Evolutionary conservation across 495 filamentous ascomycete species (phyloP).

Genomic region (Rostrohypoxylon terebratum): DNA sequence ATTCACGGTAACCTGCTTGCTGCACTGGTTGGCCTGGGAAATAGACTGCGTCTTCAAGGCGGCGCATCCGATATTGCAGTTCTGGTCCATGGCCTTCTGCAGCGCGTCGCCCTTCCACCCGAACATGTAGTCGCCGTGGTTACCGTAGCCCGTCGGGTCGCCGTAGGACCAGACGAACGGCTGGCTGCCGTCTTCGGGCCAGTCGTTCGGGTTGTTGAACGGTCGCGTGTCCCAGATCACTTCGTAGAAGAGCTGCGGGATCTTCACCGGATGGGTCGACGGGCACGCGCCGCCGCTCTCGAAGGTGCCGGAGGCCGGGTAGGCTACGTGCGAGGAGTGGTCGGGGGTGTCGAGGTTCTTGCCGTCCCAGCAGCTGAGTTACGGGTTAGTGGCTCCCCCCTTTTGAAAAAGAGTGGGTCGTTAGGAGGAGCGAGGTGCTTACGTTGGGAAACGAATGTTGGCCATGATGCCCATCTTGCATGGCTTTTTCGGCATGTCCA

Average conservation of each 20-base stretch:
- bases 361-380: slow-evolving; percentile 50
- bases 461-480: slow-evolving; percentile 58
- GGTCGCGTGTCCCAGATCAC: slow-evolving; percentile 52
- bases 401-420: not conserved
- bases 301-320: slow-evolving; percentile 52
- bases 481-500: slow-evolving; percentile 47
- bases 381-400: not conserved
- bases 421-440: slow-evolving; percentile 10
- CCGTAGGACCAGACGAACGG: slow-evolving; percentile 61
- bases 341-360: slow-evolving; percentile 52
- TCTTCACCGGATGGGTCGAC: slow-evolving; percentile 51
- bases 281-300: slow-evolving; percentile 54
- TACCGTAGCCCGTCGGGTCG: slow-evolving; percentile 53
- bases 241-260: slow-evolving; percentile 56
- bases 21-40: slow-evolving; percentile 54
- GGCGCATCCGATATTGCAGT: slow-evolving; percentile 51
- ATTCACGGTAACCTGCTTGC: slow-evolving; percentile 44
- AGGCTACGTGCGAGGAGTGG: slow-evolving; percentile 56
- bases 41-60: slow-evolving; percentile 52
- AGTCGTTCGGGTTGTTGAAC: slow-evolving; percentile 57
- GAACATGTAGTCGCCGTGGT: slow-evolving; percentile 58
- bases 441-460: slow-evolving; percentile 52
- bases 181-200: slow-evolving; percentile 57
- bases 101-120: slow-evolving; percentile 57
- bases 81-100: slow-evolving; percentile 55